Base-by-base conservation (phyloP, 345 rosid species). In the Euphorbia tirucalli region DNA sequence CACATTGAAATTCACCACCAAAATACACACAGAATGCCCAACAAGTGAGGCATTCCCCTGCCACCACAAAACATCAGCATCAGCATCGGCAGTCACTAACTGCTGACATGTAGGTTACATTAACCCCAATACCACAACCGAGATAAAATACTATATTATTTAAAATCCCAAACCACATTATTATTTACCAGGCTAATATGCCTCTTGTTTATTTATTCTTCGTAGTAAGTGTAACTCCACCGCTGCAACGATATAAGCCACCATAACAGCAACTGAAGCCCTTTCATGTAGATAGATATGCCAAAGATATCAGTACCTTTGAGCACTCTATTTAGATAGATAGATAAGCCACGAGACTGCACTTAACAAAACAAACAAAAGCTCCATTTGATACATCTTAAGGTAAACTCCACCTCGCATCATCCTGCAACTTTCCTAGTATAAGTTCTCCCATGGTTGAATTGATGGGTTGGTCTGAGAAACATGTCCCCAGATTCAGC, bases 361-460 rank as follows among this genome's bases (percentile, higher is more conserved):
- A 46, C 52, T 46, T 16, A 46, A 46, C 52, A 46, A 11, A 13
- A 13, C 18, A 11, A 46, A 46, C 52, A 16, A 41, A 41, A 41
- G 46, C 52, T 46, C 52, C 52, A 46, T 46, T 46, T 46, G 52
- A 7, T 16, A 13, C 16, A 16, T 46, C 10, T 11, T 10, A 41
- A 41, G 44, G 44, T 41, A 2, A 6, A 46, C 18, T 46, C 19
- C 11, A 11, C 19, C 2, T 46, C 52, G 2, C 52, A 46, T 82
- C 74, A 87, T 68, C 90, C 94, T 0, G 80, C 86, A 46, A 85
- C 87, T 71, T 77, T 91, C 76, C 95, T 75, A 1, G 69, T 13
- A 68, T 76, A 83, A 7, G 83, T 74, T 62, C 84, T 78, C 46
- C 82, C 82, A 50, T 85, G 66, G 57, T 74, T 85, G 54, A 83